These are phyloP conservation scores for Clavispora asparagi DNA, from an alignment of 805 yeast species.

Conservation along the genomic window DNA sequence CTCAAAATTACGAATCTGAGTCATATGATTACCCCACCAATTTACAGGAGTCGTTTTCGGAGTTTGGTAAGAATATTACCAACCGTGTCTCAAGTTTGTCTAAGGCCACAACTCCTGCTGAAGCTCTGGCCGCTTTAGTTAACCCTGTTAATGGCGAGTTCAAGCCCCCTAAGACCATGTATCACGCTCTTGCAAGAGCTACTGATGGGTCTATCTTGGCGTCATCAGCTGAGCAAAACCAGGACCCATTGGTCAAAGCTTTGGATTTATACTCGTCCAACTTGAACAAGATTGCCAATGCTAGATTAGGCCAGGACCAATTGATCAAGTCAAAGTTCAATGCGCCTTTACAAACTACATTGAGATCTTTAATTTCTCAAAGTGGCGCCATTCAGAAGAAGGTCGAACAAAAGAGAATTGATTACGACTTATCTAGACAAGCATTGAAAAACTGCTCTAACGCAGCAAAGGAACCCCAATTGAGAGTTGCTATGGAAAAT, in stretches of 20 bases:
- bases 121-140: constrained; percentile 69
- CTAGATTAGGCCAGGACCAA: constrained; percentile 77
- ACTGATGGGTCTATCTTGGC: constrained; percentile 49
- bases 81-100: constrained; percentile 62
- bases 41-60: constrained; percentile 68
- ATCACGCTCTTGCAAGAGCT: constrained; percentile 77
- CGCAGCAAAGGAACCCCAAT: constrained; percentile 58
- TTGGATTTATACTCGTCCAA: constrained; percentile 64
- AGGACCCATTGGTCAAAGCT: constrained; percentile 53
- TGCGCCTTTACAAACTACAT: constrained; percentile 55
- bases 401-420: constrained; percentile 73
- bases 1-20: constrained; percentile 61
- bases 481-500: constrained; percentile 72
- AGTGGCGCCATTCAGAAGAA: constrained; percentile 65
- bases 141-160: constrained; percentile 38
- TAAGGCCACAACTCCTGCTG: constrained; percentile 71
- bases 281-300: constrained; percentile 73
- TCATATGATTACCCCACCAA: constrained; percentile 81
- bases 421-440: constrained; percentile 71
- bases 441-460: constrained; percentile 36
- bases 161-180: constrained; percentile 71
- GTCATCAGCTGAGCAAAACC: constrained; percentile 33
- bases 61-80: constrained; percentile 61
- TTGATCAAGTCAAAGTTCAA: constrained; percentile 67
- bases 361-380: constrained; percentile 54